Base-by-base conservation (phyloP, 208 protist species). In the Phytomonas francai region DNA sequence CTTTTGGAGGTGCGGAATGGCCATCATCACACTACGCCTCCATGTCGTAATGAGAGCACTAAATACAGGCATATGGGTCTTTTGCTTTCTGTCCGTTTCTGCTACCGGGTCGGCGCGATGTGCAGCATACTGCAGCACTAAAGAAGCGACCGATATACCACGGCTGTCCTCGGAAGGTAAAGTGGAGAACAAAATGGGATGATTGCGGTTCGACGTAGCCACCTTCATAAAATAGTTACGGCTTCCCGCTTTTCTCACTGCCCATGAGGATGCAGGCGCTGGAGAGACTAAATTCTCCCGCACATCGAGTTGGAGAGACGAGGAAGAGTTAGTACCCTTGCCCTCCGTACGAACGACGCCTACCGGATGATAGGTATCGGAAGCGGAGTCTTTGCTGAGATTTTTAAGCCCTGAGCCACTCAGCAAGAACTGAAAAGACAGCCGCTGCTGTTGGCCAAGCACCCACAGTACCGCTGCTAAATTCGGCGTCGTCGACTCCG, bases 381-480 rank as follows among this genome's bases (percentile, higher is more conserved):
- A 19, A 54, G 45, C 45, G 19, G 19, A 0, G 58, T 31, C 9
- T 32, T 5, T 62, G 25, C 19, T 62, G 27, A 31, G 16, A 62
- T 36, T 31, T 36, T 36, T 31, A 16, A 62, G 58, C 7, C 28
- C 30, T 14, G 61, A 32, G 14, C 22, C 65, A 34, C 12, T n/a
- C 0, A 51, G 36, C 22, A 29, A 28, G 61, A 88, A 89, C 49
- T 66, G 56, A 49, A 90, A 83, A 51, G 66, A 74, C 31, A 59
- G 74, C 36, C 62, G 78, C 25, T 54, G 60, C 49, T 81, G 57
- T 58, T 88, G 73, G 3, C 70, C 63, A 0, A 95, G 77, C n/a
- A 93, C 72, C 79, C 79, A 91, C 73, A 92, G 70, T 31, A 92
- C 79, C 0, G 89, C 84, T 6, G 82, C 73, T 19, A 95, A 72